Percentiles rank a stretch among this genome's conserved stretches.
phyloP scores from a whole-genome alignment of 352 stramenopile species.

The Blastocystis sp. region DNA sequence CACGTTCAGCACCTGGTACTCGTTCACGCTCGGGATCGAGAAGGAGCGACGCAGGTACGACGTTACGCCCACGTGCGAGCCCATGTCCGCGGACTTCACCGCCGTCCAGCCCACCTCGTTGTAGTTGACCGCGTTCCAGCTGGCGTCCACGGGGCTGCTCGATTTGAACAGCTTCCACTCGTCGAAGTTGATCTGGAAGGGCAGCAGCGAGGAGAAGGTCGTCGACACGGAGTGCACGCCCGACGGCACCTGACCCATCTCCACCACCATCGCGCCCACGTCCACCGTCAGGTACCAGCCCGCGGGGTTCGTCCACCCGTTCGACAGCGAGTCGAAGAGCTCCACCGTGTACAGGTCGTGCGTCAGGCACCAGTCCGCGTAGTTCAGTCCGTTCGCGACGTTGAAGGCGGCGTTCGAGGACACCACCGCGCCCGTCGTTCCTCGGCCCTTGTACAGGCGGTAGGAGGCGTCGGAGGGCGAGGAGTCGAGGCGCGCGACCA shows the following conservation, averaged over 20 bases:
- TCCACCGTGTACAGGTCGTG: slow-evolving; percentile 32
- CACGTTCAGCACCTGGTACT: slow-evolving; percentile 15
- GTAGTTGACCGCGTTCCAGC: neutral
- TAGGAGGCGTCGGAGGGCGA: neutral
- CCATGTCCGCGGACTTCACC: neutral
- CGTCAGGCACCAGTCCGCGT: slow-evolving; percentile 1
- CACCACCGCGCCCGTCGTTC: neutral
- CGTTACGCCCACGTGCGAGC: neutral
- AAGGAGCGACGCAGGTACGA: neutral
- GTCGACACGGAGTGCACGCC: neutral
- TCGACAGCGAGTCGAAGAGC: slow-evolving; percentile 5
- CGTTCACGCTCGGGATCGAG: neutral
- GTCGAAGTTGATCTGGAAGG: slow-evolving; percentile 28
- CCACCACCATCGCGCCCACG: slow-evolving; percentile 10
- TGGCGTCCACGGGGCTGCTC: neutral
- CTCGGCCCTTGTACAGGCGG: slow-evolving; percentile 10
- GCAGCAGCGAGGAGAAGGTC: slow-evolving; percentile 1
- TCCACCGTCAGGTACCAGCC: slow-evolving; percentile 48
- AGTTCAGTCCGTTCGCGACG: neutral
- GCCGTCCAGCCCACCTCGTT: neutral
- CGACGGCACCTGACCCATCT: neutral
- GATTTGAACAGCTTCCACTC: slow-evolving; percentile 15
- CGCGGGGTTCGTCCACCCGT: slow-evolving; percentile 22
- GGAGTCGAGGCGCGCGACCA: neutral
- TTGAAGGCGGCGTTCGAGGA: neutral